phyloP scores from a whole-genome alignment of 345 rosid species.

The Gossypium raimondii region DNA sequence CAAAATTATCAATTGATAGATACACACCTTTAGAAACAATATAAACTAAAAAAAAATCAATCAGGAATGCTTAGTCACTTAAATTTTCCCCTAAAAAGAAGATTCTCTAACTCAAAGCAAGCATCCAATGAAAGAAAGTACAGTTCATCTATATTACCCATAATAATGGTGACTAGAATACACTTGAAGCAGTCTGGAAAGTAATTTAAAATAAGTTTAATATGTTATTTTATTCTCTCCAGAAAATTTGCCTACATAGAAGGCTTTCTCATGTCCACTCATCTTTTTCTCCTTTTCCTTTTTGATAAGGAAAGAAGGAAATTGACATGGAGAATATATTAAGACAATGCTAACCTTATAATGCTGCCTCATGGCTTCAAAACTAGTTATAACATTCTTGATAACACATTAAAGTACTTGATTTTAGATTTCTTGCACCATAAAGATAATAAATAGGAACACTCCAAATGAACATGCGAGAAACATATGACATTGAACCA shows the following conservation, averaged over 20 bases:
- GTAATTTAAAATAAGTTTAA: background rate
- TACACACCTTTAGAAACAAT: background rate
- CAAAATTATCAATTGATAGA: background rate
- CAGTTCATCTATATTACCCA: background rate
- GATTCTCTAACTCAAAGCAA: background rate
- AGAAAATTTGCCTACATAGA: background rate
- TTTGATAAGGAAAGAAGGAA: background rate
- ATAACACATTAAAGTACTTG: background rate
- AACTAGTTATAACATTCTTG: background rate
- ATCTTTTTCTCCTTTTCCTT: conserved; percentile 1
- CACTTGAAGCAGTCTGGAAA: background rate
- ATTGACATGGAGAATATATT: background rate
- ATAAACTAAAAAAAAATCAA: conserved; percentile 24
- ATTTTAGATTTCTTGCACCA: background rate
- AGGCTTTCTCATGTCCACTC: background rate
- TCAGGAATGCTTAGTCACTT: background rate
- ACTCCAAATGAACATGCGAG: background rate
- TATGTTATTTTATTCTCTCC: background rate
- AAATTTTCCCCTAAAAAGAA: background rate
- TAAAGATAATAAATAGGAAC: background rate
- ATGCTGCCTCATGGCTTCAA: background rate
- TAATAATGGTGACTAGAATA: background rate
- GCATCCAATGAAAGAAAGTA: background rate
- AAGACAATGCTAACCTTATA: conserved; percentile 5
- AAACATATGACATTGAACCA: background rate